These are phyloP conservation scores for Castanea mollissima DNA, from an alignment of 306 rosid genomes.

Conservation along the genomic window DNA sequence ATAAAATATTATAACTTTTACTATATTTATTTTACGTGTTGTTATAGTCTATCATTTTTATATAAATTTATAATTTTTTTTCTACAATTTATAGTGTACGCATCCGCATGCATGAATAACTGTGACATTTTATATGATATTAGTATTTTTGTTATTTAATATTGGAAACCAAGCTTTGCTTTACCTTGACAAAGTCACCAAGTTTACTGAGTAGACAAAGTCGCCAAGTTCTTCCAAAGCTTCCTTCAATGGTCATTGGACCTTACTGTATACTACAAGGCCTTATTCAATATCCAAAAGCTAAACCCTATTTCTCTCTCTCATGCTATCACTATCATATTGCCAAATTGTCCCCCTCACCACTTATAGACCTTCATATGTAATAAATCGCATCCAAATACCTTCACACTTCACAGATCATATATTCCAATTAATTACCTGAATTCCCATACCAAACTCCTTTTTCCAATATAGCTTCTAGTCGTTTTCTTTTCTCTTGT, in stretches of 20 bases:
- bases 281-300: neutral
- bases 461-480: neutral
- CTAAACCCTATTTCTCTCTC: neutral
- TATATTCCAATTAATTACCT: neutral
- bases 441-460: neutral
- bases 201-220: too few relatives aligned
- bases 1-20: too few relatives aligned
- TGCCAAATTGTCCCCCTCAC: neutral
- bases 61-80: too few relatives aligned
- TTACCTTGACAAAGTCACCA: constrained; percentile 11
- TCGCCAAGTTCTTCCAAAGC: neutral
- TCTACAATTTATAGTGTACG: too few relatives aligned
- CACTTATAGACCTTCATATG: neutral
- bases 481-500: too few relatives aligned
- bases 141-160: neutral
- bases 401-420: neutral
- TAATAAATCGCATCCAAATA: neutral
- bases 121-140: rapidly evolving
- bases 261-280: neutral
- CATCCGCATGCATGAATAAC: too few relatives aligned
- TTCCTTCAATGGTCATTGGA: neutral
- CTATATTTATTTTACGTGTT: too few relatives aligned
- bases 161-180: neutral
- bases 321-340: neutral
- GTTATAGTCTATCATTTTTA: too few relatives aligned